Base-by-base conservation (phyloP, 2,329 filamentous ascomycete species). In the Penicillium sp. region DNA sequence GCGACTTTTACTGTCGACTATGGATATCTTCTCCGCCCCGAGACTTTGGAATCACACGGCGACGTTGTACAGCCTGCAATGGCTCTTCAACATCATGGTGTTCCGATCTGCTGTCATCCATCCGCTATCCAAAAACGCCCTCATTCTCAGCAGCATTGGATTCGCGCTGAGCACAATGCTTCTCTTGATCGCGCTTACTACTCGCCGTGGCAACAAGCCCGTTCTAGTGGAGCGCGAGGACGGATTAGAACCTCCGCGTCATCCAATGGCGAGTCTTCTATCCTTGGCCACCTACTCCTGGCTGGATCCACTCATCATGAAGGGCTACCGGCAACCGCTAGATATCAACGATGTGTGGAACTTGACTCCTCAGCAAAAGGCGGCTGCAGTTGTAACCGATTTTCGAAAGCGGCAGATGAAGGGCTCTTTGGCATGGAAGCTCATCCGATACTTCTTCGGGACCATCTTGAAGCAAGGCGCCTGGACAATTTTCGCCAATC, bases 301-400 rank as follows among this genome's bases (percentile, higher is more conserved):
- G 95, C 86, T 97, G 21, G 93, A 98, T 74, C 78, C 87, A 1
- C 89, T 99, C 63, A 88, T 99, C 44, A 92, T 88, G 86, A 87
- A 89, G 65, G 95, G 95, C 14, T 98, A 93, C 81, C 89, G 87
- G 71, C 87, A 91, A 71, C 86, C 92, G 0, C 83, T 96, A 60
- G 91, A 96, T 68, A 84, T 98, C 64, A 77, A 85, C 27, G 87
- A 93, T 72, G 91, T 99, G 3, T 99, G 95, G 95, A 97, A 98
- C 69, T 76, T 99, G 59, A 78, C 91, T 19, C 86, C 91, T 33
- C 90, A 87, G 69, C 93, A 98, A 77, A 96, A 98, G 77, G 92
- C 95, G 26, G 88, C 88, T 35, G 79, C 82, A 2, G 87, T 98
- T 46, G 82, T 98, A 50, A 82, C 87, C 47, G 87, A 92, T 65